These are phyloP conservation scores for Carpinus viminea DNA, from an alignment of 306 rosid species.

Conservation along the genomic window DNA sequence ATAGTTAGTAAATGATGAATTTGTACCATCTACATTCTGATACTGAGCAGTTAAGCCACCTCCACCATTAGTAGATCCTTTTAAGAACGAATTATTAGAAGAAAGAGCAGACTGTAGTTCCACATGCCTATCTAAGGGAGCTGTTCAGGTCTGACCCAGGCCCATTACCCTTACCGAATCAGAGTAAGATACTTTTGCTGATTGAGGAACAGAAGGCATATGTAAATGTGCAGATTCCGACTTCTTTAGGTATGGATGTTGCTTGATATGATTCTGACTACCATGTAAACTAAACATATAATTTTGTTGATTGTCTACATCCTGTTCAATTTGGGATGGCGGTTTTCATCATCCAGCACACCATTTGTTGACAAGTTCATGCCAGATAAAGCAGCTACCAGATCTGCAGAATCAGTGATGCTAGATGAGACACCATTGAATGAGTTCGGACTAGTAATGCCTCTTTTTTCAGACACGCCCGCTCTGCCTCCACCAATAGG, in stretches of 20 bases:
- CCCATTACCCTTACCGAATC: conserved; percentile 54
- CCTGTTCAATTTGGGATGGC: conserved; percentile 66
- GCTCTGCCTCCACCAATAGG: conserved; percentile 91
- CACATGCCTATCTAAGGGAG: conserved; percentile 54
- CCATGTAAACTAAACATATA: conserved; percentile 79
- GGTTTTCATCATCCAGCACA: conserved; percentile 51
- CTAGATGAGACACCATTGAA: conserved; percentile 62
- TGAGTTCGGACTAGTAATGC: conserved; percentile 56
- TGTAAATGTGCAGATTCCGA: conserved; percentile 63
- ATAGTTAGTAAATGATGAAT: conserved; percentile 63
- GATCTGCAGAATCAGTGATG: conserved; percentile 63
- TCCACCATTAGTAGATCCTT: conserved; percentile 68
- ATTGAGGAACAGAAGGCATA: conserved; percentile 41
- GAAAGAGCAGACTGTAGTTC: conserved; percentile 51
- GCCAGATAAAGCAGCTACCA: conserved; percentile 73
- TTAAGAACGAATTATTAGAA: conserved; percentile 50
- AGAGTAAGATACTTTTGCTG: conserved; percentile 41
- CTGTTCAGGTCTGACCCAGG: conserved; percentile 47
- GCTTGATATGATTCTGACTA: conserved; percentile 68
- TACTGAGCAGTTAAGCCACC: conserved; percentile 56
- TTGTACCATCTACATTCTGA: conserved; percentile 68
- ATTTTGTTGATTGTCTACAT: conserved; percentile 58
- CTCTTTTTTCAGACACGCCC: not conserved
- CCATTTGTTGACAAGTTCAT: conserved; percentile 75
- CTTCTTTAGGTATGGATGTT: conserved; percentile 61